Base-by-base conservation (phyloP, 495 filamentous ascomycete species). In the Cladorrhinum samala region DNA sequence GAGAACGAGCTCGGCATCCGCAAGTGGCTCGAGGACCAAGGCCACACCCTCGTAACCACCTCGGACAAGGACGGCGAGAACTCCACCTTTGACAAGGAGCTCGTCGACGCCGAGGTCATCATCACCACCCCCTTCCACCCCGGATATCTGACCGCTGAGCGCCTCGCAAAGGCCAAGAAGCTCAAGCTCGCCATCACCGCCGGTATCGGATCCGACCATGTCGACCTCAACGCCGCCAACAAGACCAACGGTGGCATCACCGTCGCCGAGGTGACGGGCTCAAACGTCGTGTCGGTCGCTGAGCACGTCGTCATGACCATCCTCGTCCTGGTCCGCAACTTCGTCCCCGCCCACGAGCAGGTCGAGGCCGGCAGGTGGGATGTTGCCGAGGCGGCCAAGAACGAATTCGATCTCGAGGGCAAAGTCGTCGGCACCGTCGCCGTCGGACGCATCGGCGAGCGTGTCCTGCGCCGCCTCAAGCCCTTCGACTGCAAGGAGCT, bases 401-500 rank as follows among this genome's bases (percentile, higher is more conserved):
- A 95, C 75, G 90, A 96, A 77, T 98, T 84, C 70, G 93, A 98
- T 68, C 82, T 98, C 50, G 93, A 98, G 82, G 76, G 80, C 78
- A 98, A 98, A 82, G 89, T 95, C 30, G 93, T 98, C 65, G 93
- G 93, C 59, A 98, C 93, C 68, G 93, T 98, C 25, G 93, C 89
- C 63, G 91, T 96, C 50, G 93, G 93, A 67, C 88, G 93, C 65
- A 98, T 98, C 69, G 93, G 93, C 65, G 92, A 98, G 83, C 92
- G 93, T 74, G 93, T 98, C 45, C 80, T 98, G 57, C 84, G 91
- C 72, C 85, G 93, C 62, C 84, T 98, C 39, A 95, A 91, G 82
- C 74, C 91, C 55, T 98, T 97, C 66, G 93, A 96, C 77, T 98
- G 93, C 88, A 98, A 96, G 84, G 93, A 98, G 81, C 82, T 98